Base-by-base conservation (phyloP, 129 eudicot species). In the Tagetes erecta region DNA sequence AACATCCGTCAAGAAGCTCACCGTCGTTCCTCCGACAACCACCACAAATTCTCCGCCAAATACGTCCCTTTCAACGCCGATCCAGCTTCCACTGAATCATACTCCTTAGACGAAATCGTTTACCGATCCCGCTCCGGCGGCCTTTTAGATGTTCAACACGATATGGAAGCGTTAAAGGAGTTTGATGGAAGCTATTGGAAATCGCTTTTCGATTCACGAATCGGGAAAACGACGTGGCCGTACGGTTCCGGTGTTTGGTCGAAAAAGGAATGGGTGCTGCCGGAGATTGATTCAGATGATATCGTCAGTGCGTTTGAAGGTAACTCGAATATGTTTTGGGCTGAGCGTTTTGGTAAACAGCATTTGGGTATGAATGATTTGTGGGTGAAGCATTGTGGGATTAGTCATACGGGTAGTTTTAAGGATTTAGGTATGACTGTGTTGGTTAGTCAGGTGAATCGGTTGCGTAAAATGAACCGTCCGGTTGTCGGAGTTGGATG, bases 301-400 rank as follows among this genome's bases (percentile, higher is more conserved):
- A 87, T 89, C 6, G 83, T 89, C 5, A 80, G 86, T 51, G 92
- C 92, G 0, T 89, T 89, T 12, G 96, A 89, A 64, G 92, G 96
- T 3, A 86, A 89, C 14, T 80, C 89, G 1, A 89, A 89, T 39
- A 82, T 89, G 20, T 89, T 89, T 46, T 89, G 96, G 96, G 96
- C 96, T 50, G 96, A 89, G 72, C 77, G 96, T 9, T 89, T 56
- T 34, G 96, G 96, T n/a, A 87, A 89, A 68, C 74, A 86, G 46
- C 79, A 78, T 74, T 56, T 89, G 8, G 90, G 82, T 20, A 91
- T 91, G 92, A 88, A 76, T 41, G 97, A 91, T 83, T 64, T 91
- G 80, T 91, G 95, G 95, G 97, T 91, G 0, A 91, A 91, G 58
- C 95, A 91, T 64, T 91, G 95, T 45, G 97, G 97, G 27, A 91